Percentiles rank a stretch among this genome's conserved stretches.
phyloP scores from a whole-genome alignment of 495 filamentous ascomycete species.

The Penicillium simplicissimum region DNA sequence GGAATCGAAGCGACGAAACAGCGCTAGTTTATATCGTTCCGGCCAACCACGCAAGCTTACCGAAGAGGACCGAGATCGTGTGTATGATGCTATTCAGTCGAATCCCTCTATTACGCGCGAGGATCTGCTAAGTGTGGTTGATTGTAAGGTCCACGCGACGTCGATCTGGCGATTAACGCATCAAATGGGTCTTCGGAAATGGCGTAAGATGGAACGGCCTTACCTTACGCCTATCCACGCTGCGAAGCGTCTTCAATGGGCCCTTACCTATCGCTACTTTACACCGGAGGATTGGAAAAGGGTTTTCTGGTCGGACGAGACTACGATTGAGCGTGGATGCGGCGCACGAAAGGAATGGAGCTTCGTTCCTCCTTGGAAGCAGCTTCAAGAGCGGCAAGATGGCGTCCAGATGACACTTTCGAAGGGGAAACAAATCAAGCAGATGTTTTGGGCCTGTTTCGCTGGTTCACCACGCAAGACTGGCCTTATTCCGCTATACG shows the following conservation, averaged over 20 bases:
- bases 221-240: constrained; percentile 2
- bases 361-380: constrained; percentile 5
- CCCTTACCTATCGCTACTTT: constrained; percentile 6
- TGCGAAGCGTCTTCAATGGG: constrained; percentile 1
- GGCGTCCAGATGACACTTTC: not conserved
- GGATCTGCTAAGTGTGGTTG: constrained; percentile 12
- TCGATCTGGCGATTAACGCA: constrained; percentile 11
- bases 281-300: constrained; percentile 2
- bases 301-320: constrained; percentile 5
- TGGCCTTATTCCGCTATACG: constrained; percentile 13
- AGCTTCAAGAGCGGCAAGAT: not conserved
- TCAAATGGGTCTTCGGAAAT: constrained; percentile 15
- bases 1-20: not conserved
- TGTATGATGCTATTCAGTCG: constrained; percentile 9
- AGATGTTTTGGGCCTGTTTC: constrained; percentile 18
- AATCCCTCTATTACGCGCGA: constrained; percentile 4
- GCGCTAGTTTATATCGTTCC: not conserved
- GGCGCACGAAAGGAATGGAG: constrained; percentile 5
- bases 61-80: constrained; percentile 14
- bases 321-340: not conserved
- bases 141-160: constrained; percentile 11
- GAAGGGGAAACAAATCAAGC: constrained; percentile 10
- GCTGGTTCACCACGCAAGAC: constrained; percentile 1
- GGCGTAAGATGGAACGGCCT: constrained; percentile 5
- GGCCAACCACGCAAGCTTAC: constrained; percentile 9